Conservation (phyloP, 192 early-diverging fungal genomes). For the Ramicandelaber brevisporus region DNA sequence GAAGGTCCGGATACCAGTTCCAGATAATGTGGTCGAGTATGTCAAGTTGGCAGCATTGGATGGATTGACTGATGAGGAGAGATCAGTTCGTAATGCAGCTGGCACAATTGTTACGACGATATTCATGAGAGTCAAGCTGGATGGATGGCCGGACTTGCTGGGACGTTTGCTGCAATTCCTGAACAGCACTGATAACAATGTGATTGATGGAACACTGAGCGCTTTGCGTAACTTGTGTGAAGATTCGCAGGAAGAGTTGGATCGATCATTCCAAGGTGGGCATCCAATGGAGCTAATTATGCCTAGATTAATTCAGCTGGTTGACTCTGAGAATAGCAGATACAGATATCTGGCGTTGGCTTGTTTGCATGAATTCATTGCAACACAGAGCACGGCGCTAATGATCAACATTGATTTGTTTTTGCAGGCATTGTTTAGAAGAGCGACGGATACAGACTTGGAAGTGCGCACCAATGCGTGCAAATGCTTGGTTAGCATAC, state of each 20-base stretch:
- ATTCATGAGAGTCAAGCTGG: slow-evolving; percentile 32
- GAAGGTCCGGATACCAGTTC: slow-evolving; percentile 19
- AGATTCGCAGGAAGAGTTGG: slow-evolving; percentile 60
- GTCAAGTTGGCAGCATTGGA: slow-evolving; percentile 29
- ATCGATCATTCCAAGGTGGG: slow-evolving; percentile 42
- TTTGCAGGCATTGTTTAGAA: slow-evolving; percentile 52
- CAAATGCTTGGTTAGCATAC: slow-evolving; percentile 72
- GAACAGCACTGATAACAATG: slow-evolving; percentile 32
- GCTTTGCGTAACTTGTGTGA: slow-evolving; percentile 91
- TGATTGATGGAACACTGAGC: slow-evolving; percentile 68
- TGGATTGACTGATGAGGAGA: slow-evolving; percentile 42
- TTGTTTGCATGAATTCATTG: no score
- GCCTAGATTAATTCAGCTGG: slow-evolving; percentile 65
- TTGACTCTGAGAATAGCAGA: slow-evolving; percentile 43
- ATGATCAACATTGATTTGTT: slow-evolving; percentile 40
- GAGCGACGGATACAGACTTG: slow-evolving; percentile 55
- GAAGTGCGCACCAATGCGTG: slow-evolving; percentile 83
- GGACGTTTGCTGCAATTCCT: slow-evolving; percentile 50
- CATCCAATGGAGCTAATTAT: slow-evolving; percentile 64
- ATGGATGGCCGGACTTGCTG: slow-evolving; percentile 66
- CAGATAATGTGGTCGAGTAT: slow-evolving; percentile 32
- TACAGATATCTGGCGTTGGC: no score
- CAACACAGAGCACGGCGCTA: no score
- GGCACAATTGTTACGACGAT: slow-evolving; percentile 80
- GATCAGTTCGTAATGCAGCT: slow-evolving; percentile 47